Percentiles rank a stretch among this genome's conserved stretches.
Evolutionary conservation across 495 filamentous ascomycete species (phyloP).

Genomic region (Neurospora intermedia): DNA sequence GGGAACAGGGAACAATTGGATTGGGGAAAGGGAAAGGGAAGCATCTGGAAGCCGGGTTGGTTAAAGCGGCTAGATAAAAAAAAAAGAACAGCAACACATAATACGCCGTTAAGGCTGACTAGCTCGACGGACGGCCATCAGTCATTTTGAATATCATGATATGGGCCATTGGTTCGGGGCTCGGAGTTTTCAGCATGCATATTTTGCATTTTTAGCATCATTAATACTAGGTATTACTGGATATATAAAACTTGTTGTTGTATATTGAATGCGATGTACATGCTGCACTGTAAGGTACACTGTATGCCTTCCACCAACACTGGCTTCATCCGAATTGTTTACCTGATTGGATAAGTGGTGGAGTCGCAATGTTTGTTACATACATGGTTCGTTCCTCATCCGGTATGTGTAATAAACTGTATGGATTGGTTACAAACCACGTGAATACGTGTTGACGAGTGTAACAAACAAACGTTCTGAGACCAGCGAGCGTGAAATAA

Average conservation of each 20-base stretch:
- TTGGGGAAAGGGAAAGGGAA: not conserved
- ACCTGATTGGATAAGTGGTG: not conserved
- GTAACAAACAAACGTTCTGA: not conserved
- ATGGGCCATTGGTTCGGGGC: not conserved
- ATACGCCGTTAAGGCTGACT: not conserved
- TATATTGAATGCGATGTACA: not conserved
- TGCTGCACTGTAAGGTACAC: not conserved
- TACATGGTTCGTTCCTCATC: not conserved
- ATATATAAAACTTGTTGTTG: not conserved
- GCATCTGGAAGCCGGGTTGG: not conserved
- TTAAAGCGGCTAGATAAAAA: not conserved
- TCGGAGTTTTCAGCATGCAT: not conserved
- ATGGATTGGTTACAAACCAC: not conserved
- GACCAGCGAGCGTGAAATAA: not conserved
- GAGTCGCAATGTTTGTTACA: not conserved
- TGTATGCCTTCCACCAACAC: not conserved
- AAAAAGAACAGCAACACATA: not conserved
- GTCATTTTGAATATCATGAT: not conserved
- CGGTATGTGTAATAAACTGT: not conserved
- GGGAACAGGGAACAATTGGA: constrained; percentile 5
- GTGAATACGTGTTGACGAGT: not conserved
- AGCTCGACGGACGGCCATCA: not conserved
- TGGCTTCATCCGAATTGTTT: not conserved
- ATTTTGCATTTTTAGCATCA: not conserved
- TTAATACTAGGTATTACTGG: not conserved